Percentiles rank a stretch among this genome's conserved stretches.
Evolutionary conservation across 2,329 filamentous ascomycete genomes (phyloP).

Genomic region (Neofusicoccum cordaticola): DNA sequence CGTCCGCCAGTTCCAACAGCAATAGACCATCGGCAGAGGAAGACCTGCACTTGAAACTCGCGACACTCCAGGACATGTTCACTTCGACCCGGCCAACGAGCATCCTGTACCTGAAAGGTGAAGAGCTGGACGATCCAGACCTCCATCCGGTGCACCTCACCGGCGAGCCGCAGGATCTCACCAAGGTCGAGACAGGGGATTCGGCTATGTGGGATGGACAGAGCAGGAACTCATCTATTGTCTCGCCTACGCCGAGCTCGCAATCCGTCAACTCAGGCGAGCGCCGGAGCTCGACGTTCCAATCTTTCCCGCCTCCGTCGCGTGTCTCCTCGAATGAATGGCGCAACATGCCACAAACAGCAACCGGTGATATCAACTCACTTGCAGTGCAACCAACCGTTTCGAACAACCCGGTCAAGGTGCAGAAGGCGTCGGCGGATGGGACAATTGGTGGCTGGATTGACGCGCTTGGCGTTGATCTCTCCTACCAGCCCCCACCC

Average conservation of each 20-base stretch:
- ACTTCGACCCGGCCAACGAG: conserved; percentile 77
- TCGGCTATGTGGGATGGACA: conserved; percentile 47
- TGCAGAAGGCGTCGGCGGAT: conserved; percentile 55
- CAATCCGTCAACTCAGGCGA: conserved; percentile 42
- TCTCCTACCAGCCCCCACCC: conserved; percentile 73
- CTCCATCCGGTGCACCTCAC: conserved; percentile 71
- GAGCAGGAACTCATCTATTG: conserved; percentile 51
- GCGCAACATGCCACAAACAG: conserved; percentile 57
- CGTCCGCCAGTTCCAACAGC: conserved; percentile 57
- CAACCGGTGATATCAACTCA: conserved; percentile 49
- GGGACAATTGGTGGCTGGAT: conserved; percentile 78
- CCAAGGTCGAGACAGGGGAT: conserved; percentile 48
- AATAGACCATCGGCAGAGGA: conserved; percentile 54
- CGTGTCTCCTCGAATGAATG: conserved; percentile 52
- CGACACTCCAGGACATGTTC: conserved; percentile 82
- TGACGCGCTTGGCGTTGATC: conserved; percentile 86
- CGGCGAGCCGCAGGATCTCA: conserved; percentile 63
- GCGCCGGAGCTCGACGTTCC: conserved; percentile 42
- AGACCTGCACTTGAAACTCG: conserved; percentile 74
- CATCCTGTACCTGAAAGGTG: conserved; percentile 72
- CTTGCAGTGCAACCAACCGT: conserved; percentile 41
- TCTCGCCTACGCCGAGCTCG: conserved; percentile 49
- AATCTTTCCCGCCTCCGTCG: conserved; percentile 44
- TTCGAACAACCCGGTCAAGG: conserved; percentile 54
- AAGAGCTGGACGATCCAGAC: conserved; percentile 77